Evolutionary conservation across 345 rosid genomes (phyloP).

Genomic region (Psidium friedrichsthalianum): DNA sequence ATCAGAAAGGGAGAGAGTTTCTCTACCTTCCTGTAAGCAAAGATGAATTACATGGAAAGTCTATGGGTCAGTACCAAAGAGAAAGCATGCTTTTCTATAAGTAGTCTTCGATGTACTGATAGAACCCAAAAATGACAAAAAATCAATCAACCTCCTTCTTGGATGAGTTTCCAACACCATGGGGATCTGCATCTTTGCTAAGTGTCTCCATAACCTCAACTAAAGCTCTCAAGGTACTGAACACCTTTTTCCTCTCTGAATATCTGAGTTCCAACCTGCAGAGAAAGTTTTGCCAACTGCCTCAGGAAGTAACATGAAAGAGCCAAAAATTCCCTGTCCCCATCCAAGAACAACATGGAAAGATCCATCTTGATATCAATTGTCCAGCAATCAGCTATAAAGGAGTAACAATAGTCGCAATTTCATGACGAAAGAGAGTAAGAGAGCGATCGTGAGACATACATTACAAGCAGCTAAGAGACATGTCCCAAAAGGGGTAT

Average conservation of each 20-base stretch:
- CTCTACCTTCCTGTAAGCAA: not conserved
- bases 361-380: not conserved
- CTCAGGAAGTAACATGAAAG: not conserved
- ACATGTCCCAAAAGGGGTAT: not conserved
- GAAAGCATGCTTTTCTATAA: not conserved
- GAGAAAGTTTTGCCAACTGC: not conserved
- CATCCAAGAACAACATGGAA: not conserved
- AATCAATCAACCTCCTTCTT: conserved; percentile 75
- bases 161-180: conserved; percentile 76
- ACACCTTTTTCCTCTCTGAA: conserved; percentile 67
- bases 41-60: not conserved
- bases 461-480: not conserved
- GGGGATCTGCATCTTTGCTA: conserved; percentile 79
- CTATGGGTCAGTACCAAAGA: not conserved
- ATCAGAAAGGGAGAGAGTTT: not conserved
- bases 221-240: conserved; percentile 79
- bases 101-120: not conserved
- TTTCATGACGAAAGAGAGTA: not conserved
- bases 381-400: not conserved
- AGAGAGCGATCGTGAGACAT: not conserved
- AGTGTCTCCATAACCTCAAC: conserved; percentile 86
- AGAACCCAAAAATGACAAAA: not conserved
- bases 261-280: conserved; percentile 25
- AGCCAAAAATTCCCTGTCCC: not conserved
- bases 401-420: not conserved